Conservation (phyloP, 495 filamentous ascomycete species). For the Aspergillus taichungensis region DNA sequence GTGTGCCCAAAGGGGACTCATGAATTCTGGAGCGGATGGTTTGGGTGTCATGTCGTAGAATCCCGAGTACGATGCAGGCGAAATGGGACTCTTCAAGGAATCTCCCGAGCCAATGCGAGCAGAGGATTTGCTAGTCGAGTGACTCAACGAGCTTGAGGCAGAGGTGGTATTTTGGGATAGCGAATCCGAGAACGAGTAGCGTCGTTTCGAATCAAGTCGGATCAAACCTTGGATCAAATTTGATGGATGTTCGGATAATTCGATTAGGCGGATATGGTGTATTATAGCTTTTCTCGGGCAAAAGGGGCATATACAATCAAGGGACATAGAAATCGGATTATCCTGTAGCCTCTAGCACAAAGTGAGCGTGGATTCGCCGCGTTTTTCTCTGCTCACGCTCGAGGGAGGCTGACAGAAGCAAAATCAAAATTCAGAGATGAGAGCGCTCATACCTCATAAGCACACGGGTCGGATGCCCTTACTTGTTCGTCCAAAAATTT, state of each 20-base stretch:
- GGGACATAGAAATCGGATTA: conserved; percentile 9
- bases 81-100: conserved; percentile 8
- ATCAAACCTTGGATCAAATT: conserved; percentile 6
- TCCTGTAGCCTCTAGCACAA: conserved; percentile 11
- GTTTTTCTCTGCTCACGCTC: too few species aligned
- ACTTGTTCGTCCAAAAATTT: conserved; percentile 15
- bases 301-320: conserved; percentile 15
- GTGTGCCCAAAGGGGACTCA: conserved; percentile 3
- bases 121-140: conserved; percentile 17
- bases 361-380: too few species aligned
- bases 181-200: conserved; percentile 9
- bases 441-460: conserved; percentile 14
- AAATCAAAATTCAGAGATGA: too few species aligned
- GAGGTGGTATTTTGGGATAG: conserved; percentile 13
- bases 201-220: conserved; percentile 9
- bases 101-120: conserved; percentile 8
- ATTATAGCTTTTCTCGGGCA: conserved; percentile 14
- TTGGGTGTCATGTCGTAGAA: conserved; percentile 11
- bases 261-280: conserved; percentile 18
- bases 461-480: conserved; percentile 9
- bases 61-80: conserved; percentile 2
- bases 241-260: conserved; percentile 12
- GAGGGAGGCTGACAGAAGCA: too few species aligned
- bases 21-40: conserved; percentile 3
- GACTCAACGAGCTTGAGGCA: conserved; percentile 16